Conservation (phyloP, 352 stramenopile genomes). For the Globisporangium mamillatum region DNA sequence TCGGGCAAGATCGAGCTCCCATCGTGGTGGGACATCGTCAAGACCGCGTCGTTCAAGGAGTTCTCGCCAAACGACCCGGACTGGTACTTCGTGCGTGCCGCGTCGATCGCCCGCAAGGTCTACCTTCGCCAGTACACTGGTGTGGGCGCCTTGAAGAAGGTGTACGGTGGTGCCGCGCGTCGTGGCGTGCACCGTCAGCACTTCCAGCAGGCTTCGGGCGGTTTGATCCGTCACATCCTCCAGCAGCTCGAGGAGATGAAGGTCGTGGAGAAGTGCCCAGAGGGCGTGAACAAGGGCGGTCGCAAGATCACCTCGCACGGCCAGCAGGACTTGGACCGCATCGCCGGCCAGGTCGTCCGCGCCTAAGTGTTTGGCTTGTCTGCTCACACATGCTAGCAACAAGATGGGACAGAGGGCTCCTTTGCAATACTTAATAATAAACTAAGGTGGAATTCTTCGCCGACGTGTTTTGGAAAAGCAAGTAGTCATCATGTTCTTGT, state of each 20-base stretch:
- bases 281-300: constrained; percentile 92
- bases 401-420: constrained; percentile 39
- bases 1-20: constrained; percentile 98
- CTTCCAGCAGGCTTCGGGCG: constrained; percentile 94
- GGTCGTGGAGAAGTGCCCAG: constrained; percentile 94
- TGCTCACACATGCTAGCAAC: constrained; percentile 7
- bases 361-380: constrained; percentile 55
- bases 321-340: constrained; percentile 99
- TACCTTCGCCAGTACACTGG: constrained; percentile 97
- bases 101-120: constrained; percentile 97
- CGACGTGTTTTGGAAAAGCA: constrained; percentile 16
- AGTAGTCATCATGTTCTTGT: constrained; percentile 15
- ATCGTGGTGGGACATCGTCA: constrained; percentile 97
- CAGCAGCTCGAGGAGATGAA: constrained; percentile 98
- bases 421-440: constrained; percentile 51
- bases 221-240: constrained; percentile 97
- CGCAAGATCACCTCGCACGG: constrained; percentile 95
- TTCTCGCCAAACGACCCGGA: constrained; percentile 96
- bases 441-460: constrained; percentile 23
- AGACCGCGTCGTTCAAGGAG: constrained; percentile 98
- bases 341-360: constrained; percentile 93
- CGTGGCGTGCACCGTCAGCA: constrained; percentile 93
- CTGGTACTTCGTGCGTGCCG: constrained; percentile 99
- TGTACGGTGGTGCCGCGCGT: constrained; percentile 94
- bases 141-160: constrained; percentile 96